These are phyloP conservation scores for Picochlorum sp. DNA, from an alignment of 139 green algal genomes.

Conservation along the genomic window DNA sequence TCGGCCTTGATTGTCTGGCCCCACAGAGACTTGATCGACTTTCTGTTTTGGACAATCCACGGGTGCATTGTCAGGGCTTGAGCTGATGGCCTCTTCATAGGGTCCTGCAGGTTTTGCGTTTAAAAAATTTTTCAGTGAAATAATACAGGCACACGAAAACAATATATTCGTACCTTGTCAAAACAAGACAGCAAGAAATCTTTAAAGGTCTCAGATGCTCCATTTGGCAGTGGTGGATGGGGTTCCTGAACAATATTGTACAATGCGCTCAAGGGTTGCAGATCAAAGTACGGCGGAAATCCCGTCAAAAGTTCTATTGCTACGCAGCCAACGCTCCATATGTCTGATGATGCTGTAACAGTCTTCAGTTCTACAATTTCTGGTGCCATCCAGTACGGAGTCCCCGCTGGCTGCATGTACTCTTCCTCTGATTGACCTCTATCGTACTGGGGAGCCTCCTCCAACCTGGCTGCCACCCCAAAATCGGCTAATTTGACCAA, in stretches of 20 bases:
- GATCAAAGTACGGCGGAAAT: conserved; percentile 86
- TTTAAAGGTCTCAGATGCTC: conserved; percentile 48
- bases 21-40: conserved; percentile 64
- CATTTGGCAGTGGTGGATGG: conserved; percentile 73
- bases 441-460: not conserved
- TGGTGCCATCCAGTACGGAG: conserved; percentile 94
- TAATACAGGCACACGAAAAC: conserved; percentile 2
- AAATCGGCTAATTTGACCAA: conserved; percentile 97
- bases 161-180: conserved; percentile 56
- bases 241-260: conserved; percentile 92
- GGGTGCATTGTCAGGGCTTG: conserved; percentile 69
- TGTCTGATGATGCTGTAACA: conserved; percentile 78
- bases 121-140: not conserved
- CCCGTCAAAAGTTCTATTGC: conserved; percentile 93
- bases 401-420: conserved; percentile 54
- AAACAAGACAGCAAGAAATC: conserved; percentile 92
- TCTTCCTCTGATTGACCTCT: not conserved
- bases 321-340: conserved; percentile 93
- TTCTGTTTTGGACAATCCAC: conserved; percentile 70
- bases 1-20: conserved; percentile 8
- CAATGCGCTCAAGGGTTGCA: conserved; percentile 86
- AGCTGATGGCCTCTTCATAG: conserved; percentile 59
- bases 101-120: conserved; percentile 56
- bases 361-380: conserved; percentile 95
- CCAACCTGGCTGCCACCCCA: conserved; percentile 85